A percentile compares a stretch with the other conserved stretches of the same genome.
Evolutionary conservation across 768 basidiomycete genomes (phyloP).

Genomic region (Panaeolus papilionaceus): DNA sequence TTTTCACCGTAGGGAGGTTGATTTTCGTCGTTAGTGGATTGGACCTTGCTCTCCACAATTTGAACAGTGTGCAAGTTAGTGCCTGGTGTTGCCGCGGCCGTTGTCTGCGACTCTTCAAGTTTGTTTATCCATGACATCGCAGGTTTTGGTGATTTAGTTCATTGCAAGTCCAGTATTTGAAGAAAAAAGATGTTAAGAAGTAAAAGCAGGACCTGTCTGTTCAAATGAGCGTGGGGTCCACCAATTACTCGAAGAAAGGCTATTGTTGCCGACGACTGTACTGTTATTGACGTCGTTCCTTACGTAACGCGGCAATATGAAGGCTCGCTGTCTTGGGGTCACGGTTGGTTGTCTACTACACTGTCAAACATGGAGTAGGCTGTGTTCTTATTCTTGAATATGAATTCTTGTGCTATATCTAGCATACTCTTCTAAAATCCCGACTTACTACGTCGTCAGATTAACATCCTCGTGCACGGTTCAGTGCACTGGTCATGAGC

Average conservation of each 20-base stretch:
- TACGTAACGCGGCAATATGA: not conserved
- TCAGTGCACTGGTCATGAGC: slow-evolving; percentile 36
- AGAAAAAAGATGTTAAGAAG: not conserved
- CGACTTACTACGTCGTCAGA: not conserved
- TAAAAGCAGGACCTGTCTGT: not conserved
- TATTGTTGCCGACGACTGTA: slow-evolving; percentile 2
- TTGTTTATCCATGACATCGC: slow-evolving; percentile 12
- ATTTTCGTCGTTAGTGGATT: not conserved
- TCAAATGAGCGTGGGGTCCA: not conserved
- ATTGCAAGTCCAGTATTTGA: not conserved
- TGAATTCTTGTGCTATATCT: slow-evolving; percentile 5
- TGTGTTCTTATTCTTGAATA: slow-evolving; percentile 8
- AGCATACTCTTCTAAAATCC: not conserved
- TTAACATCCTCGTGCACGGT: slow-evolving; percentile 13
- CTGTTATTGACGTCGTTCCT: slow-evolving; percentile 4
- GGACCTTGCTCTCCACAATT: not conserved
- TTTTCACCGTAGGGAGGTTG: slow-evolving; percentile 20
- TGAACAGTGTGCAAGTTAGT: not conserved
- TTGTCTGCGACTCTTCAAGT: slow-evolving; percentile 8
- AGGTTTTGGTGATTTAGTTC: slow-evolving; percentile 10
- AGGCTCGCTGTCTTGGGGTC: not conserved
- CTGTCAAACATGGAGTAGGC: slow-evolving; percentile 13
- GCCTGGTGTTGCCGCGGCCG: not conserved
- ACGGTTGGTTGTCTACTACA: not conserved
- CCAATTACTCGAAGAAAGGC: not conserved